These are phyloP conservation scores for Ascochyta koolunga DNA, from an alignment of 2,329 filamentous ascomycete species.

Conservation along the genomic window DNA sequence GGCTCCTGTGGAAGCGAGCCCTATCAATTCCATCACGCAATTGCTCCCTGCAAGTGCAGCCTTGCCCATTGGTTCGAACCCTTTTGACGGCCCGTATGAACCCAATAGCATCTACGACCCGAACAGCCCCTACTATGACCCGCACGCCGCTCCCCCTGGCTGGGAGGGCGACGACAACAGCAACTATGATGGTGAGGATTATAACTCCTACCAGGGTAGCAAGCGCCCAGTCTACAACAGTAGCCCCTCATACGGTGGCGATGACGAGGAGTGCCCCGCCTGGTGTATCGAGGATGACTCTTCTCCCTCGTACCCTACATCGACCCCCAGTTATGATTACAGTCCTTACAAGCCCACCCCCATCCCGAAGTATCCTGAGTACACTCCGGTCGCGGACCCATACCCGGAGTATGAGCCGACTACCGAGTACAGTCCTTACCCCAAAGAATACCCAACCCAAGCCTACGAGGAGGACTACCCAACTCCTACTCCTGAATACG, in stretches of 20 bases:
- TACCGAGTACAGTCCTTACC: conserved; percentile 5
- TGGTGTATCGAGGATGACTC: conserved; percentile 17
- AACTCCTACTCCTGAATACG: background rate
- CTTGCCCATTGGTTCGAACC: conserved; percentile 1
- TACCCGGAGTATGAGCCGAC: conserved; percentile 5
- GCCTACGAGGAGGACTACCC: background rate
- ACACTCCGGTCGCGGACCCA: background rate
- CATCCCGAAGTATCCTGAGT: background rate
- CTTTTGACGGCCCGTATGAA: background rate
- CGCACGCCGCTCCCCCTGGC: conserved; percentile 7
- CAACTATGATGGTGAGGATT: conserved; percentile 20
- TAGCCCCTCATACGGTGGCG: background rate
- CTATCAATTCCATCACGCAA: too few species aligned
- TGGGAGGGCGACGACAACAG: conserved; percentile 18
- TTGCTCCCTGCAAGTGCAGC: background rate
- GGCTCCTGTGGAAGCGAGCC: background rate
- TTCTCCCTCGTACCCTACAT: conserved; percentile 1
- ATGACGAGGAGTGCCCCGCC: conserved; percentile 19
- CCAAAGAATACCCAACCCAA: background rate
- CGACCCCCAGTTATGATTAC: conserved; percentile 3
- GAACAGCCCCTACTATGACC: conserved; percentile 11
- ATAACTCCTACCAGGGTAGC: background rate
- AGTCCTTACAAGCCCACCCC: conserved; percentile 8
- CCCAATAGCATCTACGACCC: conserved; percentile 9
- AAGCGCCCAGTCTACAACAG: background rate